These are phyloP conservation scores for Fusarium secorum DNA, from an alignment of 2,329 filamentous ascomycete species.

Conservation along the genomic window DNA sequence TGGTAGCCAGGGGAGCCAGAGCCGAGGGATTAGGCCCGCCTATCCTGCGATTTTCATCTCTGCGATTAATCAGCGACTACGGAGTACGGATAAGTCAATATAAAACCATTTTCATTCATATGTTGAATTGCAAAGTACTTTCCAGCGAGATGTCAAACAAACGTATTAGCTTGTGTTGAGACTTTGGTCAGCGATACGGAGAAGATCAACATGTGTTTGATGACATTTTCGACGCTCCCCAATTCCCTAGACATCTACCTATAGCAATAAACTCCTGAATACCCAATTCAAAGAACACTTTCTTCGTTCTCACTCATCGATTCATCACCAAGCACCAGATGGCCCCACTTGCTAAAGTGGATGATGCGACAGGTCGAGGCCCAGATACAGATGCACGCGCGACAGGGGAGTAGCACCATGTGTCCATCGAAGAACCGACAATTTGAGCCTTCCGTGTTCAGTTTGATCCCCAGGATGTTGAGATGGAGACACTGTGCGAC, in stretches of 20 bases:
- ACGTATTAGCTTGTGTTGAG: not conserved
- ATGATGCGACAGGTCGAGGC: conserved; percentile 43
- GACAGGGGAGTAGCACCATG: conserved; percentile 39
- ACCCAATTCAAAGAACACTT: conserved; percentile 2
- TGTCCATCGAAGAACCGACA: conserved; percentile 25
- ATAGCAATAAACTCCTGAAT: not conserved
- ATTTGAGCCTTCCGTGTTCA: conserved; percentile 39
- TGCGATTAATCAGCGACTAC: conserved; percentile 12
- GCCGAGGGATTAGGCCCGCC: conserved; percentile 41
- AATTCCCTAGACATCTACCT: not conserved
- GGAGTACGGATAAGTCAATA: not conserved
- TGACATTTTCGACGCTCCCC: not conserved
- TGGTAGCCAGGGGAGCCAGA: conserved; percentile 32
- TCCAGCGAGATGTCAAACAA: not conserved
- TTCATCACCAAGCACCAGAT: conserved; percentile 4
- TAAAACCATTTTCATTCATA: not conserved
- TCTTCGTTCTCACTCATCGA: conserved; percentile 25
- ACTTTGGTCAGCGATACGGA: not conserved
- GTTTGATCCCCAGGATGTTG: conserved; percentile 32
- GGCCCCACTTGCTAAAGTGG: conserved; percentile 33
- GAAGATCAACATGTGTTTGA: not conserved
- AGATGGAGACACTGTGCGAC: conserved; percentile 38
- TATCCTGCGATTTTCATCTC: conserved; percentile 32
- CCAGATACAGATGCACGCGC: conserved; percentile 32
- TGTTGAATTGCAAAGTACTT: not conserved